Base-by-base conservation (phyloP, 1,284 basidiomycete genomes). In the Polyporus tsugae region DNA sequence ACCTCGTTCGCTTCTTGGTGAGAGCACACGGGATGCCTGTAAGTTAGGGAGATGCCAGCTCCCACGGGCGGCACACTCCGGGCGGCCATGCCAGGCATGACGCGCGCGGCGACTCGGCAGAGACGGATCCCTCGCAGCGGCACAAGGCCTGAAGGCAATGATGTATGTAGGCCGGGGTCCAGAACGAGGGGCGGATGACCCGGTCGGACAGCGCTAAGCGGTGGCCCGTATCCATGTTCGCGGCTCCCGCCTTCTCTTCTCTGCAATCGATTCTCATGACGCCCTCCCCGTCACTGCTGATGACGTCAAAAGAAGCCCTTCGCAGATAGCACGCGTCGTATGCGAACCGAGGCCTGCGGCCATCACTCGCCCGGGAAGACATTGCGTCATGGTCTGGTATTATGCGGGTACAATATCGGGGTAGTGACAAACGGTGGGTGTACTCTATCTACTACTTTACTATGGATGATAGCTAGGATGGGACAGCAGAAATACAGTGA, bases 361-460 rank as follows among this genome's bases (percentile, higher is more conserved):
- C 52, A 35, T 35, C 52, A 55, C 52, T 33, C 42, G n/a, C n/a
- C 46, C 46, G 19, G 35, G 15, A 22, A 53, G 36, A 63, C 17
- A 10, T 49, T 60, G 61, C 67, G 64, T 62, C 52, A 67, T 58
- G 68, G 64, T 60, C 55, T 66, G 65, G 57, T 62, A 72, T 72
- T 70, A 70, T 63, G 64, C 63, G 52, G 59, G 25, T 72, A 72
- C 71, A 72, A 69, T 72, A 70, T 46, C 64, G 60, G 59, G 62
- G 29, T 70, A 73, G 64, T 44, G 64, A 70, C 65, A 63, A 66
- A 63, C 67, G 60, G 53, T 61, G 68, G 64, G 61, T 67, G 66
- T 71, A 73, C 70, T 69, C 68, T 73, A 71, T 65, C 67, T 69
- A 71, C 69, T 73, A 71, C 69, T 65, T 65, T 69, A 71, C 69